Percentiles rank a stretch among this genome's conserved stretches.
These are phyloP conservation scores for Colletotrichum neosansevieriae DNA, from an alignment of 2,329 filamentous ascomycete genomes.

Conservation along the genomic window DNA sequence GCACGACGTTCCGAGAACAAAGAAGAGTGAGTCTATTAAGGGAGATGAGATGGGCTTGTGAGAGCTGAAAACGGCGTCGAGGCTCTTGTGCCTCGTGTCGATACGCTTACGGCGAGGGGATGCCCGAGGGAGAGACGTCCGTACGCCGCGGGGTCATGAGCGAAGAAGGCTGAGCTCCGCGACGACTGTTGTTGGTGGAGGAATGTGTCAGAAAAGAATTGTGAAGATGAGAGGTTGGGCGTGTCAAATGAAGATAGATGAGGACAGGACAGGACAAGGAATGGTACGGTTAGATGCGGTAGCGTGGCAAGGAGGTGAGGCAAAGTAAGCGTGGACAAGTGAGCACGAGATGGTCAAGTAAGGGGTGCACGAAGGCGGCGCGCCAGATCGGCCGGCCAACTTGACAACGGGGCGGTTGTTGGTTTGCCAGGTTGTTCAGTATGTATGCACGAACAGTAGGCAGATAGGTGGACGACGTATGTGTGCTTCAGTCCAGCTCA, in stretches of 20 bases:
- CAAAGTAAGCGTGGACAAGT: slow-evolving; percentile 23
- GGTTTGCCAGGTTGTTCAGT: slow-evolving; percentile 11
- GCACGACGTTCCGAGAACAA: background rate
- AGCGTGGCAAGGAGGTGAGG: slow-evolving; percentile 16
- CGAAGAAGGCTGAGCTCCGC: slow-evolving; percentile 10
- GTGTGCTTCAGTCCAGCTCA: slow-evolving; percentile 21
- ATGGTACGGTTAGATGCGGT: slow-evolving; percentile 20
- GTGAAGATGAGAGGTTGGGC: slow-evolving; percentile 7
- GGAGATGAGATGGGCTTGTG: slow-evolving; percentile 2
- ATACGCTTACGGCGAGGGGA: background rate
- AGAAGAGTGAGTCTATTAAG: background rate
- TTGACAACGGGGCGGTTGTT: slow-evolving; percentile 22
- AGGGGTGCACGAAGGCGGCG: slow-evolving; percentile 27
- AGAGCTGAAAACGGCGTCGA: slow-evolving; percentile 25
- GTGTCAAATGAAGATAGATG: slow-evolving; percentile 10
- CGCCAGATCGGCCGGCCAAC: slow-evolving; percentile 12
- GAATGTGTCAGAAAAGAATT: background rate
- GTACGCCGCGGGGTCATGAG: slow-evolving; percentile 12
- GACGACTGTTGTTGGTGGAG: background rate
- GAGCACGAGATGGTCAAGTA: slow-evolving; percentile 6
- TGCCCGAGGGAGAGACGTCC: background rate
- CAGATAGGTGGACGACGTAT: slow-evolving; percentile 3
- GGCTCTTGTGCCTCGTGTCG: background rate
- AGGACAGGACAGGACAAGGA: slow-evolving; percentile 15
- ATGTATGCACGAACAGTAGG: slow-evolving; percentile 4